These are phyloP conservation scores for Elongisporangium prolatum DNA, from an alignment of 352 stramenopile genomes.

Conservation along the genomic window DNA sequence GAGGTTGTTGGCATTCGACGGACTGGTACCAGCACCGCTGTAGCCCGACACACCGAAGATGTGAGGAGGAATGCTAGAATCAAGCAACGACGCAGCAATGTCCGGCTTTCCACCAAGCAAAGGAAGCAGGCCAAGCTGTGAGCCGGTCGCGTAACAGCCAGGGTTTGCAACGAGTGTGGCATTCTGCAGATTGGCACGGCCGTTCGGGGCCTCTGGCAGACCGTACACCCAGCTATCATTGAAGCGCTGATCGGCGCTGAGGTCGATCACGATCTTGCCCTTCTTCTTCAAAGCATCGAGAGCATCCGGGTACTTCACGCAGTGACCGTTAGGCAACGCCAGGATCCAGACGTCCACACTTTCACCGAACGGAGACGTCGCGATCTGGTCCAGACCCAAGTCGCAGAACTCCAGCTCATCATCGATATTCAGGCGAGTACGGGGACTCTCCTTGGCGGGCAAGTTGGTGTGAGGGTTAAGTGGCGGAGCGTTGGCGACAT, in stretches of 20 bases:
- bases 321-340: slow-evolving; percentile 84
- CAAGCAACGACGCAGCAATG: slow-evolving; percentile 45
- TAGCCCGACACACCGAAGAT: slow-evolving; percentile 89
- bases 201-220: slow-evolving; percentile 66
- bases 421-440: slow-evolving; percentile 50
- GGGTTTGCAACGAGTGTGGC: slow-evolving; percentile 87
- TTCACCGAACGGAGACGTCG: slow-evolving; percentile 60
- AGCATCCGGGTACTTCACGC: slow-evolving; percentile 69
- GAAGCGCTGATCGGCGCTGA: slow-evolving; percentile 88
- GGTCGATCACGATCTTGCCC: slow-evolving; percentile 82
- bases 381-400: slow-evolving; percentile 71
- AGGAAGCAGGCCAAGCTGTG: slow-evolving; percentile 75
- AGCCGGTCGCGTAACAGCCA: slow-evolving; percentile 83
- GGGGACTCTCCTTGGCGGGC: slow-evolving; percentile 41
- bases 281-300: slow-evolving; percentile 63
- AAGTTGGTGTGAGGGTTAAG: slow-evolving; percentile 81
- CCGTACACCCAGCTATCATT: slow-evolving; percentile 85
- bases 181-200: slow-evolving; percentile 45
- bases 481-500: slow-evolving; percentile 64
- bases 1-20: slow-evolving; percentile 80
- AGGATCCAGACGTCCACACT: slow-evolving; percentile 86
- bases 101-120: slow-evolving; percentile 64
- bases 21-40: slow-evolving; percentile 77
- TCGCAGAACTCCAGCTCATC: slow-evolving; percentile 78
- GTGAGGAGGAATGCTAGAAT: slow-evolving; percentile 62